Percentiles rank a stretch among this genome's conserved stretches.
phyloP scores from a whole-genome alignment of 1,139 yeast genomes.

The Blastobotrys buckinghamii region DNA sequence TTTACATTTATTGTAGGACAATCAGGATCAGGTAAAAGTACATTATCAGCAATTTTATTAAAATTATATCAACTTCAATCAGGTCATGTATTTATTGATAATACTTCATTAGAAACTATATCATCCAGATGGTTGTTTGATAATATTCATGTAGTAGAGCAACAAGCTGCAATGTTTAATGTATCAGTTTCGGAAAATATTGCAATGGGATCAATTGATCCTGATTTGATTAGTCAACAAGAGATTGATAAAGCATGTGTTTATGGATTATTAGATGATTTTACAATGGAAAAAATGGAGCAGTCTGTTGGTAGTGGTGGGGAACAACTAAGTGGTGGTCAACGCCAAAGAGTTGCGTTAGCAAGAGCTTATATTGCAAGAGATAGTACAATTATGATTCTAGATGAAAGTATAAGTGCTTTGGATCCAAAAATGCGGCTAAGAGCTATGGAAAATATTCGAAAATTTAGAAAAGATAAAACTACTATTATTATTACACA shows the following conservation, averaged over 20 bases:
- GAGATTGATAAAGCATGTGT: constrained; percentile 1
- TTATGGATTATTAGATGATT: constrained; percentile 11
- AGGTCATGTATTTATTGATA: constrained; percentile 56
- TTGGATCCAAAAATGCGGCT: constrained; percentile 51
- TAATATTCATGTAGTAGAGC: constrained; percentile 69
- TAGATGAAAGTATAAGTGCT: constrained; percentile 86
- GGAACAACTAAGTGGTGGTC: constrained; percentile 79
- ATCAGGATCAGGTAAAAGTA: constrained; percentile 92
- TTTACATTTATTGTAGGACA: constrained; percentile 68
- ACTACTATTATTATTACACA: constrained; percentile 84
- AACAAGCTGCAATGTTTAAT: constrained; percentile 58
- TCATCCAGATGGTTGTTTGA: constrained; percentile 50
- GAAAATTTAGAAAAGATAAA: constrained; percentile 55
- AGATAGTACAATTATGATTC: constrained; percentile 63
- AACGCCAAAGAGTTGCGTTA: constrained; percentile 70
- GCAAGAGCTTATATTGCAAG: constrained; percentile 69
- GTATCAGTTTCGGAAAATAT: constrained; percentile 62
- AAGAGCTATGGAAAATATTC: constrained; percentile 44
- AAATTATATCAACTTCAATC: constrained; percentile 46
- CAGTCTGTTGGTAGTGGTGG: constrained; percentile 46
- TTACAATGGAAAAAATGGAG: constrained; percentile 48
- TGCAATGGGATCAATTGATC: constrained; percentile 34
- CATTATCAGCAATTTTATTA: constrained; percentile 58
- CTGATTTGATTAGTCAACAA: neutral
- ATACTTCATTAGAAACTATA: constrained; percentile 40